These are phyloP conservation scores for Agrocybe pediades DNA, from an alignment of 768 basidiomycete species.

Conservation along the genomic window DNA sequence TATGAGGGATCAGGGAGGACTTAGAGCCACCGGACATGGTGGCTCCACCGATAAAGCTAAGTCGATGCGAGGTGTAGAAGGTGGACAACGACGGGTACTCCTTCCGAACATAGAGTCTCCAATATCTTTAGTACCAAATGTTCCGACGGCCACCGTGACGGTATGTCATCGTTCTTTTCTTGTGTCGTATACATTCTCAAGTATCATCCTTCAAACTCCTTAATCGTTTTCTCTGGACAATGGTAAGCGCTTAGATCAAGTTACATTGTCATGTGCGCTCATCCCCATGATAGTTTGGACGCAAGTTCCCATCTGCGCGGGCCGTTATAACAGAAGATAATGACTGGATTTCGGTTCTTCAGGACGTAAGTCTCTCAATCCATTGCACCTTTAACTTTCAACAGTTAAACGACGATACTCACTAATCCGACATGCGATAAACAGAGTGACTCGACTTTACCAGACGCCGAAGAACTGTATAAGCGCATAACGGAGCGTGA, in stretches of 20 bases:
- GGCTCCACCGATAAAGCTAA: no score
- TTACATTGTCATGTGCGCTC: background rate
- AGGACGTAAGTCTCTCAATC: background rate
- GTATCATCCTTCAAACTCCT: background rate
- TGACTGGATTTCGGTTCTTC: constrained; percentile 1
- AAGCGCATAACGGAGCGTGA: no score
- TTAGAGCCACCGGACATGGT: no score
- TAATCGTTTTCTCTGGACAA: background rate
- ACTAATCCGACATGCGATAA: no score
- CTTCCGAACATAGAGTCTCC: no score
- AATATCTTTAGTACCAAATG: no score
- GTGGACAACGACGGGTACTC: no score
- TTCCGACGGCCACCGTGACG: background rate
- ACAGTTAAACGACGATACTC: no score
- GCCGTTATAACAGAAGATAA: constrained; percentile 1
- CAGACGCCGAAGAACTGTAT: background rate
- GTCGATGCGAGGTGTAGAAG: no score
- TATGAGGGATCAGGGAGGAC: no score
- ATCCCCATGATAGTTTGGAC: background rate
- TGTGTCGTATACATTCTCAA: background rate
- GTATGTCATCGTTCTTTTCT: background rate
- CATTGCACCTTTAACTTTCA: background rate
- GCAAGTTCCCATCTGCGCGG: background rate
- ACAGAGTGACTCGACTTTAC: background rate
- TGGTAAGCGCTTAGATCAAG: background rate